Conservation (phyloP, 192 early-diverging fungal species). For the Glomus cerebriforme region DNA sequence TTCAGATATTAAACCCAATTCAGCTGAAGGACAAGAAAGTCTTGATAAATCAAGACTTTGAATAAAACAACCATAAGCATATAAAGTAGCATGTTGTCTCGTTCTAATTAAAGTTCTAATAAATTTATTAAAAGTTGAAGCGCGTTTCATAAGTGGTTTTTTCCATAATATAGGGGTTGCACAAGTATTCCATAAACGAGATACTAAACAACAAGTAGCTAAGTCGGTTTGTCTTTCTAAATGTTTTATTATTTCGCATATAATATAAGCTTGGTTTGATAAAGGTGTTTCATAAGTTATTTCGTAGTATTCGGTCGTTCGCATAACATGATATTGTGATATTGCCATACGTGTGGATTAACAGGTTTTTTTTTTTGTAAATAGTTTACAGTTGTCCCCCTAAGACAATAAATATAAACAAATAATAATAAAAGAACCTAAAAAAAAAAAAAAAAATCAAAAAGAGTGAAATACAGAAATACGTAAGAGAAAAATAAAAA, state of each 20-base stretch:
- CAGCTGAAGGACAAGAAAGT: not conserved
- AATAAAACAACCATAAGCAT: constrained; percentile 29
- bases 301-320: not conserved
- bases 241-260: constrained; percentile 23
- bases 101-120: constrained; percentile 21
- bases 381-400: no score
- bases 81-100: not conserved
- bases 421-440: not conserved
- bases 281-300: constrained; percentile 9
- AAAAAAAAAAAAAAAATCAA: not conserved
- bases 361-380: no score
- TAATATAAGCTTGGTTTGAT: constrained; percentile 24
- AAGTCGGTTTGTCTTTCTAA: constrained; percentile 14
- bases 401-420: not conserved
- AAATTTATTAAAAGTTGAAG: constrained; percentile 24
- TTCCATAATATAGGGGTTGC: constrained; percentile 8
- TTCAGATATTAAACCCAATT: constrained; percentile 29
- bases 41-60: constrained; percentile 25
- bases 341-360: not conserved
- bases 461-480: not conserved
- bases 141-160: constrained; percentile 15
- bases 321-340: not conserved
- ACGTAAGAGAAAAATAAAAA: not conserved
- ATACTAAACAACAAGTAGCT: constrained; percentile 23
- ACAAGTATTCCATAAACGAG: constrained; percentile 30